Evolutionary conservation across 305 asterid genomes (phyloP), one percentile per base, ranked within the genome.

Genomic region (Solanum aculeatissimum): DNA sequence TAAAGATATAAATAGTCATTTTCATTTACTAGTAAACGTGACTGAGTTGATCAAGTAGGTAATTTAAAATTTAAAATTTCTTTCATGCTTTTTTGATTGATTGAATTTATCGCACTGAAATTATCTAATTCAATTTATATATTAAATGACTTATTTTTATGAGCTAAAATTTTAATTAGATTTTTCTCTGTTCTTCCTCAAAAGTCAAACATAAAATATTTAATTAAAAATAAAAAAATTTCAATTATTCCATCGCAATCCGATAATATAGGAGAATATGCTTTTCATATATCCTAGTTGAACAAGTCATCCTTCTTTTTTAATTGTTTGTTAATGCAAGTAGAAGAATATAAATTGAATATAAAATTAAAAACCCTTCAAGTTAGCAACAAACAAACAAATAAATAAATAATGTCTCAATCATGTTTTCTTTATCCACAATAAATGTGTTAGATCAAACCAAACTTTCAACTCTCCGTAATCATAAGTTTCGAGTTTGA

Each of bases 161-260:
- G 29, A 1, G n/a, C 21, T 7, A 9, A 27, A 57, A 14, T 21
- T 21, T 9, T 6, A 9, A n/a, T 21, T 21, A 57, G 0, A 19
- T 9, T 9, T 3, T 13, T 13, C n/a, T 57, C 0, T 0, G 8
- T 3, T n/a, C 15, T 58, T 60, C 21, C 8, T 58, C 23, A 11
- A 21, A 60, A 0, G 0, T 35, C 40, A 35, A 5, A 35, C 1
- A 35, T 4, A 60, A 62, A 62, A 12, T 62, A 25, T 62, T 0
- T 25, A 0, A 23, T 62, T 23, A 25, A 62, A 25, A 0, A 25
- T 0, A 0, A 1, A 62, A 62, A 12, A 12, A 25, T 25, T 9
- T 25, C 9, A 5, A 62, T 23, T 0, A 58, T 60, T 9, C 5
- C 1, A 23, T 9, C 7, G 10, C 3, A 58, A 4, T 5, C 1